These are phyloP conservation scores for Fusarium sp. DNA, from an alignment of 2,329 filamentous ascomycete species.

Conservation along the genomic window DNA sequence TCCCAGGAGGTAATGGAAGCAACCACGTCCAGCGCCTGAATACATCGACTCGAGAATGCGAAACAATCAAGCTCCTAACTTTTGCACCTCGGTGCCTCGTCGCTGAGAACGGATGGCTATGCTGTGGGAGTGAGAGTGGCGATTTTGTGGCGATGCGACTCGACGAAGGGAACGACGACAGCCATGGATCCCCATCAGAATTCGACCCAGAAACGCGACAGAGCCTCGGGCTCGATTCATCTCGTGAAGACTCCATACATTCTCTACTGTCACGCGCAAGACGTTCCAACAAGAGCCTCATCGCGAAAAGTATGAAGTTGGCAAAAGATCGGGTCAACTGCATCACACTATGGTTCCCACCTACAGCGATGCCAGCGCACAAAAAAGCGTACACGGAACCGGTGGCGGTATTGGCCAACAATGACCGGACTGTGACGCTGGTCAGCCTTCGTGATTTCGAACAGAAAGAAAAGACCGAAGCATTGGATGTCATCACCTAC, in stretches of 20 bases:
- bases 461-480: slow-evolving; percentile 60
- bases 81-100: slow-evolving; percentile 88
- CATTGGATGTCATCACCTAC: slow-evolving; percentile 78
- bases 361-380: slow-evolving; percentile 48
- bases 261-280: slow-evolving; percentile 56
- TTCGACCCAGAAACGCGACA: slow-evolving; percentile 55
- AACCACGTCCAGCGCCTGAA: slow-evolving; percentile 76
- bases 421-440: slow-evolving; percentile 90
- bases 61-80: slow-evolving; percentile 77
- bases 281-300: slow-evolving; percentile 59
- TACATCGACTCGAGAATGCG: slow-evolving; percentile 76
- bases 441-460: slow-evolving; percentile 78
- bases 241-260: slow-evolving; percentile 54
- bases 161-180: slow-evolving; percentile 54
- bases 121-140: slow-evolving; percentile 88
- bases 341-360: slow-evolving; percentile 73
- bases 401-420: slow-evolving; percentile 86
- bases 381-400: slow-evolving; percentile 62
- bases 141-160: slow-evolving; percentile 86
- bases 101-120: slow-evolving; percentile 89
- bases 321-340: slow-evolving; percentile 75
- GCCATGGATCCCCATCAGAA: slow-evolving; percentile 45
- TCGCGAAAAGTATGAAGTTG: slow-evolving; percentile 66
- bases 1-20: slow-evolving; percentile 80
- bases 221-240: slow-evolving; percentile 50